phyloP scores from a whole-genome alignment of 306 rosid species.

The Sicyos edulis region DNA sequence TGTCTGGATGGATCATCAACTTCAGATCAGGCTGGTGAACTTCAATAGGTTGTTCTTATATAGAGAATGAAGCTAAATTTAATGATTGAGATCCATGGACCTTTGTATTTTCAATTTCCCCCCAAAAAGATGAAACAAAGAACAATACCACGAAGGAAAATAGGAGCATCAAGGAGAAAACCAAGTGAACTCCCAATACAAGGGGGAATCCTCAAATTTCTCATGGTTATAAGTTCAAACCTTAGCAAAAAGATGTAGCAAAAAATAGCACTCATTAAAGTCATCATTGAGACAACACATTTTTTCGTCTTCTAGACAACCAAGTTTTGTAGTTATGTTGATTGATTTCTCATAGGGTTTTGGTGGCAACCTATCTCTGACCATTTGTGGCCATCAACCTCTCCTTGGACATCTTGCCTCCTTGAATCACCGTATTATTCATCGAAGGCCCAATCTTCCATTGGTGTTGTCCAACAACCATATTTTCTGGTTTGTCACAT shows the following conservation, averaged over 20 bases:
- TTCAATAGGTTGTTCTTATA: background rate
- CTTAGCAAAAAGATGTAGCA: background rate
- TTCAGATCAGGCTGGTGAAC: background rate
- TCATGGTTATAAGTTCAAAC: background rate
- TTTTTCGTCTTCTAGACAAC: background rate
- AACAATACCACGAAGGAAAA: background rate
- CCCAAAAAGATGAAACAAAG: background rate
- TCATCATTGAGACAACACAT: background rate
- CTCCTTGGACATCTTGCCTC: too few species aligned
- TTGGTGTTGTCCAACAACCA: too few species aligned
- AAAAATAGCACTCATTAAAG: background rate
- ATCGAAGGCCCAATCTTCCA: too few species aligned
- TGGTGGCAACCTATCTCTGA: too few species aligned
- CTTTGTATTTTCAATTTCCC: background rate
- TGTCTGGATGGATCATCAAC: background rate
- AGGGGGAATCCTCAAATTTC: background rate
- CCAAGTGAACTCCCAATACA: background rate
- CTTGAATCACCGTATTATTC: too few species aligned
- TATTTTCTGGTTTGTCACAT: too few species aligned
- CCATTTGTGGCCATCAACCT: too few species aligned
- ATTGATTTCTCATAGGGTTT: background rate
- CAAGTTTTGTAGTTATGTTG: background rate
- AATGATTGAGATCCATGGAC: background rate
- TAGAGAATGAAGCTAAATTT: background rate
- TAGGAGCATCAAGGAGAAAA: background rate